phyloP scores from a whole-genome alignment of 805 yeast genomes.

The Cyberlindnera amylophila region DNA sequence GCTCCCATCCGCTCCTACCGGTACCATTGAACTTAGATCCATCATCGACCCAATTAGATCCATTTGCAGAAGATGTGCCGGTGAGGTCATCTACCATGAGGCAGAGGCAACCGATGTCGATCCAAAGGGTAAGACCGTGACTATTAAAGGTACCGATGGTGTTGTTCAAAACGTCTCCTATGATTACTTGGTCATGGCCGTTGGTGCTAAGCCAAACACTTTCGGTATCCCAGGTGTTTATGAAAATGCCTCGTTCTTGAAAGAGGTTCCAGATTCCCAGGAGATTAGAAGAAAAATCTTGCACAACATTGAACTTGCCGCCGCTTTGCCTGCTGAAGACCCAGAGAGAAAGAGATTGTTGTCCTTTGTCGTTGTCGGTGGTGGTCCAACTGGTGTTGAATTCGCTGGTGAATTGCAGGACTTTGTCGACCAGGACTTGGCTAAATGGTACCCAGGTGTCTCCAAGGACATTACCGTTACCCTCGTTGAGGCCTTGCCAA shows the following conservation, averaged over 20 bases:
- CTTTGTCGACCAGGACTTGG: conserved; percentile 86
- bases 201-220: conserved; percentile 93
- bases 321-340: conserved; percentile 64
- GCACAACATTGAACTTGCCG: conserved; percentile 87
- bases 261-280: conserved; percentile 86
- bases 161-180: conserved; percentile 47
- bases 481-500: conserved; percentile 87
- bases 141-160: conserved; percentile 51
- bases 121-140: conserved; percentile 60
- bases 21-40: conserved; percentile 85
- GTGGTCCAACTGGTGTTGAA: conserved; percentile 99
- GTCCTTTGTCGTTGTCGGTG: conserved; percentile 91
- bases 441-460: conserved; percentile 84
- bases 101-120: conserved; percentile 88
- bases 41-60: conserved; percentile 91
- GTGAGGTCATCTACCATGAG: conserved; percentile 79
- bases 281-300: conserved; percentile 77
- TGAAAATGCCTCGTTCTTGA: conserved; percentile 82
- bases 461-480: conserved; percentile 79
- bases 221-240: conserved; percentile 93
- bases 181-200: conserved; percentile 87
- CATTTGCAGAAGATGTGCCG: conserved; percentile 73
- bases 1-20: conserved; percentile 92
- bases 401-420: conserved; percentile 96
- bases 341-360: conserved; percentile 81